phyloP scores from a whole-genome alignment of 2,329 filamentous ascomycete genomes.

The Metarhizium anisopliae region DNA sequence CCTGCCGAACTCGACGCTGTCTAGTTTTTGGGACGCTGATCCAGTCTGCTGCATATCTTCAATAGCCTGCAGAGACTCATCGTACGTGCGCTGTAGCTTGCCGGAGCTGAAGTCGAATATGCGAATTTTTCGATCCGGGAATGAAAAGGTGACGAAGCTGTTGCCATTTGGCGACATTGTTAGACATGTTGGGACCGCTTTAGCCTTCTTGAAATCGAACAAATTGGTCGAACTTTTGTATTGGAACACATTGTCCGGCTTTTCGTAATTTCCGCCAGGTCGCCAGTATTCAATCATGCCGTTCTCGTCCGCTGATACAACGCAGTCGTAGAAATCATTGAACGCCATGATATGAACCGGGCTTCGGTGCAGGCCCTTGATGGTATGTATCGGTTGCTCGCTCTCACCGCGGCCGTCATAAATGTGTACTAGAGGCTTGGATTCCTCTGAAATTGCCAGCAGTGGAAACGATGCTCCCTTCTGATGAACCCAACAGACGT shows the following conservation, averaged over 20 bases:
- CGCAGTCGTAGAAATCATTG: conserved; percentile 83
- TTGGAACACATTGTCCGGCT: conserved; percentile 83
- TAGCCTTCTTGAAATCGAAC: conserved; percentile 95
- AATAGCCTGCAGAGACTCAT: conserved; percentile 82
- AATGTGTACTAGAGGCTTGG: conserved; percentile 64
- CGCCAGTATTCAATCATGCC: conserved; percentile 98
- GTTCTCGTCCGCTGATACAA: conserved; percentile 77
- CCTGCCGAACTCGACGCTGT: conserved; percentile 86
- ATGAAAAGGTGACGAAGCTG: conserved; percentile 80
- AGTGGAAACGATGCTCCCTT: conserved; percentile 81
- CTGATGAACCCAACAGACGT: conserved; percentile 85
- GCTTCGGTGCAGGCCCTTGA: conserved; percentile 71
- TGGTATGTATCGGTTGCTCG: conserved; percentile 63
- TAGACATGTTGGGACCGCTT: conserved; percentile 72
- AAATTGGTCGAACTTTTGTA: conserved; percentile 91
- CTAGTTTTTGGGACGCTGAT: conserved; percentile 69
- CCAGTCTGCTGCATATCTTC: conserved; percentile 96
- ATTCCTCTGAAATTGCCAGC: conserved; percentile 72
- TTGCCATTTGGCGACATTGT: conserved; percentile 79
- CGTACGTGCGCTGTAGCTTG: conserved; percentile 86
- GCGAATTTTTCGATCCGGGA: conserved; percentile 87
- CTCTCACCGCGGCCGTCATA: conserved; percentile 87
- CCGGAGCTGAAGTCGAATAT: conserved; percentile 87
- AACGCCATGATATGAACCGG: conserved; percentile 80
- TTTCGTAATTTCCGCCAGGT: conserved; percentile 72